Conservation (phyloP, 768 basidiomycete species). For the Russula sp. region DNA sequence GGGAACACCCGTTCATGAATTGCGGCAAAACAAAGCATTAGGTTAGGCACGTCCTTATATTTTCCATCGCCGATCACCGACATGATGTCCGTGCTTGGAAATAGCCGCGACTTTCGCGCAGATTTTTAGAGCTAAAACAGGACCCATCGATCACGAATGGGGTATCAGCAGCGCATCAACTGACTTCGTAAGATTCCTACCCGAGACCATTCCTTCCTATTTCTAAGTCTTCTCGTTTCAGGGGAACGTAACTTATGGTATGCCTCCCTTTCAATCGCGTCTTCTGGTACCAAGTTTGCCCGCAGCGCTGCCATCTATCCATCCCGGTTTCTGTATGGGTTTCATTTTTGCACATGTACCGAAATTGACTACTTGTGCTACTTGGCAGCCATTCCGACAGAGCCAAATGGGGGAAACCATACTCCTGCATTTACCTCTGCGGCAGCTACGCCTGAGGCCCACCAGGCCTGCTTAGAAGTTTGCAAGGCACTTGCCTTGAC, state of each 20-base stretch:
- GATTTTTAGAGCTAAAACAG: conserved; percentile 55
- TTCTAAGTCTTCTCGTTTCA: conserved; percentile 26
- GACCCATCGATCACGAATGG: conserved; percentile 56
- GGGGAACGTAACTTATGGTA: conserved; percentile 77
- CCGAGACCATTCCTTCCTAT: background rate
- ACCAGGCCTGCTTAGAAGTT: conserved; percentile 59
- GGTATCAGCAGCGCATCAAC: conserved; percentile 70
- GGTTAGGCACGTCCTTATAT: conserved; percentile 33
- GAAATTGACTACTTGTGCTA: background rate
- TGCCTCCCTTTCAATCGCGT: conserved; percentile 5
- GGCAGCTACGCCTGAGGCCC: conserved; percentile 54
- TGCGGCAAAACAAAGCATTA: conserved; percentile 63
- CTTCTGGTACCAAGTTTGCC: background rate
- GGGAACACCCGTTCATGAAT: conserved; percentile 40
- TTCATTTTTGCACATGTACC: background rate
- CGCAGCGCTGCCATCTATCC: conserved; percentile 56
- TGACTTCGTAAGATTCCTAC: conserved; percentile 58
- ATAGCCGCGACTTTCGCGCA: conserved; percentile 61
- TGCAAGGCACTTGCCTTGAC: conserved; percentile 67
- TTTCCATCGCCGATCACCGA: background rate
- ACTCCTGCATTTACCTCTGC: conserved; percentile 61
- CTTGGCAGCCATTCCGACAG: conserved; percentile 64
- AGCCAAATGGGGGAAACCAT: conserved; percentile 69
- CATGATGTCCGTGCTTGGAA: background rate
- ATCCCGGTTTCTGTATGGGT: conserved; percentile 60